Evolutionary conservation across 78 protist genomes (phyloP).

Genomic region (Emiliania huxleyi): DNA sequence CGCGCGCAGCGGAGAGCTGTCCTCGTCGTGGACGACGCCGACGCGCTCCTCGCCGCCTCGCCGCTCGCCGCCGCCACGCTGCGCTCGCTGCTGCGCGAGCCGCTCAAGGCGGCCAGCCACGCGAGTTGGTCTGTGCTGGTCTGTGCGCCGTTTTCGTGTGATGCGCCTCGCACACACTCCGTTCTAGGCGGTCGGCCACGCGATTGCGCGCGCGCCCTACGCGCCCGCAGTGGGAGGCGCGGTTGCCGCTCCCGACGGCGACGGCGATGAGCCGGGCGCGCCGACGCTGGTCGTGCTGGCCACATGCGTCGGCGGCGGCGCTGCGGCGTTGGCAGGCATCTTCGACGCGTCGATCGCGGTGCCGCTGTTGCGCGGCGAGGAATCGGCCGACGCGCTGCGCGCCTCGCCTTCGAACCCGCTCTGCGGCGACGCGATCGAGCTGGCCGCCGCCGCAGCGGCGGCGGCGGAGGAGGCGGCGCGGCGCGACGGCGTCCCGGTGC

Average conservation of each 20-base stretch:
- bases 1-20: background rate
- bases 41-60: background rate
- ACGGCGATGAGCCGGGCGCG: background rate
- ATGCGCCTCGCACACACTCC: no score
- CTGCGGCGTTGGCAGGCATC: background rate
- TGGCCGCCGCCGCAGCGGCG: background rate
- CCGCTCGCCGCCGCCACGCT: background rate
- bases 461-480: background rate
- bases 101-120: no score
- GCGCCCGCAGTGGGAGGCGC: no score
- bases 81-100: background rate
- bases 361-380: background rate
- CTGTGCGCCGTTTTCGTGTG: background rate
- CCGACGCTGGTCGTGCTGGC: background rate
- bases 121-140: no score
- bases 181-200: no score
- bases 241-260: background rate
- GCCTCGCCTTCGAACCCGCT: background rate
- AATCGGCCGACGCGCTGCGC: background rate
- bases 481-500: background rate
- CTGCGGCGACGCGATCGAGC: background rate
- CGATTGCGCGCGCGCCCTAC: no score
- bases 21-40: background rate
- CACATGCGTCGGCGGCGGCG: background rate
- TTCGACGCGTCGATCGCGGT: background rate